Evolutionary conservation across 768 basidiomycete genomes (phyloP).

Genomic region (Gymnopilus dilepis): DNA sequence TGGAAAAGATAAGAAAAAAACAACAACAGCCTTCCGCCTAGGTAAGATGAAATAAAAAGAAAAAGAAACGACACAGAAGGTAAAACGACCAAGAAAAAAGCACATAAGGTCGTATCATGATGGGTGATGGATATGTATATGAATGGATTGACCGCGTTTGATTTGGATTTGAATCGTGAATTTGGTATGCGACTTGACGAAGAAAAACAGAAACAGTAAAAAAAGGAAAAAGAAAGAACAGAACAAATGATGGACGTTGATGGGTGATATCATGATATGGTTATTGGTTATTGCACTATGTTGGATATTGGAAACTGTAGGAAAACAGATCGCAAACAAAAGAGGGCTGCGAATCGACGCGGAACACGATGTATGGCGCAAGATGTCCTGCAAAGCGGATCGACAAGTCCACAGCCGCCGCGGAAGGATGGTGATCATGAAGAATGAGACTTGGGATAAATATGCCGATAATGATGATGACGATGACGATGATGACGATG

Average conservation of each 20-base stretch:
- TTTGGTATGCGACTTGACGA: too few species aligned
- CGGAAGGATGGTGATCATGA: background rate
- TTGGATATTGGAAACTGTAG: background rate
- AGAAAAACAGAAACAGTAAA: background rate
- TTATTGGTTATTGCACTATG: background rate
- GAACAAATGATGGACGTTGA: background rate
- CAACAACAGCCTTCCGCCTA: too few species aligned
- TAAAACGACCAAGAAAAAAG: too few species aligned
- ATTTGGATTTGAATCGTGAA: background rate
- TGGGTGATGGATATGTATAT: too few species aligned
- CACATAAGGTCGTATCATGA: too few species aligned
- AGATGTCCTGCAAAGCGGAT: too few species aligned
- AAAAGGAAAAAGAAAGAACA: background rate
- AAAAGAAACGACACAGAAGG: too few species aligned
- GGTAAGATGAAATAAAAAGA: too few species aligned
- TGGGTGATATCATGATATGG: background rate
- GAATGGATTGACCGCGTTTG: too few species aligned
- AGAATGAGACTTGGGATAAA: background rate
- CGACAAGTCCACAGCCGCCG: too few species aligned
- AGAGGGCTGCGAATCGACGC: background rate
- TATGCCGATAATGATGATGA: background rate
- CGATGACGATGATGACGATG: background rate
- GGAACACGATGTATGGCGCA: too few species aligned
- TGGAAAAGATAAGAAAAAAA: too few species aligned
- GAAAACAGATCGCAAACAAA: background rate